A percentile compares a stretch with the other conserved stretches of the same genome.
phyloP scores from a whole-genome alignment of 192 early-diverging fungal species.

The Coemansia javaensis region DNA sequence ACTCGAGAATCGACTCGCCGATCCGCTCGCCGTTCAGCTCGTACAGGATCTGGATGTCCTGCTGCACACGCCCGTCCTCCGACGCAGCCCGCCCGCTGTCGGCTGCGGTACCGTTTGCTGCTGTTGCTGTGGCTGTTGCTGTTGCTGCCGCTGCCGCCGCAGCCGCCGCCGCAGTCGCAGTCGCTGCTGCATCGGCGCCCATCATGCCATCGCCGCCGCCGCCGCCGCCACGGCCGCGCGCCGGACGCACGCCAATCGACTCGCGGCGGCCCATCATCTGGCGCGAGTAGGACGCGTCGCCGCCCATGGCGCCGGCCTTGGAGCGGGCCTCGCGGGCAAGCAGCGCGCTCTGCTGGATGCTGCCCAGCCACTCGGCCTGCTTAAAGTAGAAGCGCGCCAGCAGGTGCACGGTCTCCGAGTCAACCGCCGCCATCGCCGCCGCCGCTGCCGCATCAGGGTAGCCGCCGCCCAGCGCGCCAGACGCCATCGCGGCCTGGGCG shows the following conservation, averaged over 20 bases:
- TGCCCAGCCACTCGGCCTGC: constrained; percentile 89
- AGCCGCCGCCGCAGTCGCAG: too few species aligned
- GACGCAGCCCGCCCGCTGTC: too few species aligned
- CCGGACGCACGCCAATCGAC: too few species aligned
- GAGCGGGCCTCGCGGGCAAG: constrained; percentile 19
- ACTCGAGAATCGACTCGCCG: constrained; percentile 65
- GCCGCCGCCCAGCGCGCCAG: constrained; percentile 1
- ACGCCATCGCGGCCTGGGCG: too few species aligned
- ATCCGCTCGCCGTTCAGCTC: constrained; percentile 27
- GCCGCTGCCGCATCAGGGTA: not conserved
- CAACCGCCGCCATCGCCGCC: too few species aligned
- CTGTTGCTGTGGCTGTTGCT: too few species aligned
- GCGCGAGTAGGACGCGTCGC: constrained; percentile 6
- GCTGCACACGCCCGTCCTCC: constrained; percentile 1
- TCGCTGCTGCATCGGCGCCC: not conserved
- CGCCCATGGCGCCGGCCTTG: constrained; percentile 19
- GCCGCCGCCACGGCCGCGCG: too few species aligned
- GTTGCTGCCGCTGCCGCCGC: too few species aligned
- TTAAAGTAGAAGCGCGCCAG: constrained; percentile 87
- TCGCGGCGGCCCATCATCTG: constrained; percentile 1
- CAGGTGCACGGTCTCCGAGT: constrained; percentile 28
- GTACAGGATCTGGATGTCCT: constrained; percentile 21
- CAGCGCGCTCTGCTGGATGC: constrained; percentile 17
- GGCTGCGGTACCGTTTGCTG: too few species aligned
- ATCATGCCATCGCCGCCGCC: too few species aligned